Percentiles rank a stretch among this genome's conserved stretches.
phyloP scores from a whole-genome alignment of 345 rosid genomes.

The Lumnitzera littorea region DNA sequence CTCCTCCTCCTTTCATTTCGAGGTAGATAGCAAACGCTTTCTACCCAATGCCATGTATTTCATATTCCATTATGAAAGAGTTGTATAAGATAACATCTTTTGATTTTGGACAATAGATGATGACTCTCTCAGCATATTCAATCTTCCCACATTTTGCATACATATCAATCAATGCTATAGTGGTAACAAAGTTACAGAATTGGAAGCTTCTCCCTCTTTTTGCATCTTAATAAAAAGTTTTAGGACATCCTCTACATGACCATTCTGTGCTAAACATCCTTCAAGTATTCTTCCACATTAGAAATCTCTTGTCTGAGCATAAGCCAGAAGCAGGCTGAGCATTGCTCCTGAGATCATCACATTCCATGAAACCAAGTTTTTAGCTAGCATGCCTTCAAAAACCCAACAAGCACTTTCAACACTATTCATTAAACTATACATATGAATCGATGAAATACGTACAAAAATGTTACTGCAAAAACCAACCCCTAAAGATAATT shows the following conservation, averaged over 20 bases:
- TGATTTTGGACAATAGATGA: background rate
- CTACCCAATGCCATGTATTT: slow-evolving; percentile 24
- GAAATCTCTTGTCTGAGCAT: slow-evolving; percentile 14
- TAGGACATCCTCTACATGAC: slow-evolving; percentile 20
- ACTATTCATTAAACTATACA: slow-evolving; percentile 19
- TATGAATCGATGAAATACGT: slow-evolving; percentile 14
- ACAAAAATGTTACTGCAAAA: slow-evolving; percentile 17
- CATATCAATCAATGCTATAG: slow-evolving; percentile 25
- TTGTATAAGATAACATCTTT: slow-evolving; percentile 23
- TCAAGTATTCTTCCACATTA: slow-evolving; percentile 17
- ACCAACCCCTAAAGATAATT: slow-evolving; percentile 14
- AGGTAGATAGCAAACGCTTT: slow-evolving; percentile 15
- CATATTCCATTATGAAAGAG: slow-evolving; percentile 24
- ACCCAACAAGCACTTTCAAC: slow-evolving; percentile 7
- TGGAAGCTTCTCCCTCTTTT: slow-evolving; percentile 20
- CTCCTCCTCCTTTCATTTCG: slow-evolving; percentile 17
- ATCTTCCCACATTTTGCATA: slow-evolving; percentile 33
- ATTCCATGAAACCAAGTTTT: slow-evolving; percentile 24
- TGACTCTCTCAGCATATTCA: slow-evolving; percentile 15
- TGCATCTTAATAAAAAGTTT: slow-evolving; percentile 23
- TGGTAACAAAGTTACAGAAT: slow-evolving; percentile 24
- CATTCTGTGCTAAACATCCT: slow-evolving; percentile 22
- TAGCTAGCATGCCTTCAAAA: slow-evolving; percentile 9
- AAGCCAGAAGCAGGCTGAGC: slow-evolving; percentile 17
- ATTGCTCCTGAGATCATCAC: slow-evolving; percentile 20